Evolutionary conservation across 305 asterid species (phyloP).

Genomic region (Fraxinus xanthoxyloides): DNA sequence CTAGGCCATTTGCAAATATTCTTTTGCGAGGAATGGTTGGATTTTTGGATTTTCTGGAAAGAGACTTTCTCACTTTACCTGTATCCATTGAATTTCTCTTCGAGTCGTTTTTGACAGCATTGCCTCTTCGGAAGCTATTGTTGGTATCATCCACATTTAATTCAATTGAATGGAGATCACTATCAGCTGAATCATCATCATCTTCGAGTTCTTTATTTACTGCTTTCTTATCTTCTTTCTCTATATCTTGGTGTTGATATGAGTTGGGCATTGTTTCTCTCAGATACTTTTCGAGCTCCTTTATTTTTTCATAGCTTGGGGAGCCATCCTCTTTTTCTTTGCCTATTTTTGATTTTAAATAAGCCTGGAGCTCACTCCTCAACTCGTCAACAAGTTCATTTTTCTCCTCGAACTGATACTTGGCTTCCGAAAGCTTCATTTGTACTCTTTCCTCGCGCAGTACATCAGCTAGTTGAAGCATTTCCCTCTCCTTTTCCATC

Average conservation of each 20-base stretch:
- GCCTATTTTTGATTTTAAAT: slow-evolving; percentile 41
- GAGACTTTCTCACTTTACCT: slow-evolving; percentile 45
- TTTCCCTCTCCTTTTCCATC: slow-evolving; percentile 89
- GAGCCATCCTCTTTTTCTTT: slow-evolving; percentile 47
- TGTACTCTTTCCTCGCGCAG: slow-evolving; percentile 88
- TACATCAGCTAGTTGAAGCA: slow-evolving; percentile 84
- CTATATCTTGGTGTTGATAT: slow-evolving; percentile 28
- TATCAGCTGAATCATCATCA: slow-evolving; percentile 32
- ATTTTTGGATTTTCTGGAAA: slow-evolving; percentile 33
- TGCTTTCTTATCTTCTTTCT: slow-evolving; percentile 19
- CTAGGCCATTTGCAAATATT: slow-evolving; percentile 43
- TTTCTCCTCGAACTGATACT: slow-evolving; percentile 89
- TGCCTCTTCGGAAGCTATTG: slow-evolving; percentile 55
- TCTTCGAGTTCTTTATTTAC: slow-evolving; percentile 24
- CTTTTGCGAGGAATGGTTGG: slow-evolving; percentile 34
- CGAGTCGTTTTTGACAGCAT: slow-evolving; percentile 28
- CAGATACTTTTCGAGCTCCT: slow-evolving; percentile 68
- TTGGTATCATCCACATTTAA: slow-evolving; percentile 56
- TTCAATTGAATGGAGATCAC: slow-evolving; percentile 83
- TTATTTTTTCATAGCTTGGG: slow-evolving; percentile 64
- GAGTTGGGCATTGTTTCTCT: slow-evolving; percentile 69
- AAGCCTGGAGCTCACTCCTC: slow-evolving; percentile 68
- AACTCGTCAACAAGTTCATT: slow-evolving; percentile 65
- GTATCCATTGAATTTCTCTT: slow-evolving; percentile 44
- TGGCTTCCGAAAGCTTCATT: slow-evolving; percentile 93